phyloP scores from a whole-genome alignment of 1,284 basidiomycete genomes.

The Cerioporus squamosus region DNA sequence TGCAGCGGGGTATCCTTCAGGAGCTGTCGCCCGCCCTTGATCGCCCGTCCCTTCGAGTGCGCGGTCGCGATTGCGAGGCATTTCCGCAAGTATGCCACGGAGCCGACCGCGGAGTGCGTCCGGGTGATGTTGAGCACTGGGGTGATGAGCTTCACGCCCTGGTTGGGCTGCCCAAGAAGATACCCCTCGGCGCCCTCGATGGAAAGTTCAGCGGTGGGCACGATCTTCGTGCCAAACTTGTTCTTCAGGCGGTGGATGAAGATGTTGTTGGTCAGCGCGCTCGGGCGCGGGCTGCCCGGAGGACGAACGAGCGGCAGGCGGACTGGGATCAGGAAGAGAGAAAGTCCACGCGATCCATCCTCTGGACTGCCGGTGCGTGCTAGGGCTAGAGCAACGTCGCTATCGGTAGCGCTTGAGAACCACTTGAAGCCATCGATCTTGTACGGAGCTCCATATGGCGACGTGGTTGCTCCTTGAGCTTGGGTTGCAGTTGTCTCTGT shows the following conservation, averaged over 20 bases:
- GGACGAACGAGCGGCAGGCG: slow-evolving; percentile 53
- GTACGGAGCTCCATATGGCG: slow-evolving; percentile 56
- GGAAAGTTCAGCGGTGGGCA: slow-evolving; percentile 81
- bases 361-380: slow-evolving; percentile 64
- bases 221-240: slow-evolving; percentile 77
- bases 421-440: slow-evolving; percentile 76
- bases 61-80: slow-evolving; percentile 66
- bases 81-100: slow-evolving; percentile 63
- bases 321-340: slow-evolving; percentile 73
- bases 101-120: slow-evolving; percentile 66
- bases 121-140: slow-evolving; percentile 81
- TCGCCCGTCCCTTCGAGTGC: slow-evolving; percentile 61
- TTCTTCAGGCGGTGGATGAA: slow-evolving; percentile 77
- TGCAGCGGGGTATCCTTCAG: slow-evolving; percentile 65
- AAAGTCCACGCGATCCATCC: slow-evolving; percentile 65
- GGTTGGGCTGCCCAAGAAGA: slow-evolving; percentile 62
- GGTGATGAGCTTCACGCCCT: slow-evolving; percentile 73
- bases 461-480: slow-evolving; percentile 30
- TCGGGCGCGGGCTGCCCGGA: slow-evolving; percentile 43
- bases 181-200: slow-evolving; percentile 66
- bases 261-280: slow-evolving; percentile 68
- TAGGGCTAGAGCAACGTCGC: slow-evolving; percentile 71
- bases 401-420: slow-evolving; percentile 86
- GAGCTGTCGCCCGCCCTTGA: slow-evolving; percentile 52
- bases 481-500: slow-evolving; percentile 70